Evolutionary conservation across 164 flowering plant species (phyloP).

Genomic region (Vitis cinerea): DNA sequence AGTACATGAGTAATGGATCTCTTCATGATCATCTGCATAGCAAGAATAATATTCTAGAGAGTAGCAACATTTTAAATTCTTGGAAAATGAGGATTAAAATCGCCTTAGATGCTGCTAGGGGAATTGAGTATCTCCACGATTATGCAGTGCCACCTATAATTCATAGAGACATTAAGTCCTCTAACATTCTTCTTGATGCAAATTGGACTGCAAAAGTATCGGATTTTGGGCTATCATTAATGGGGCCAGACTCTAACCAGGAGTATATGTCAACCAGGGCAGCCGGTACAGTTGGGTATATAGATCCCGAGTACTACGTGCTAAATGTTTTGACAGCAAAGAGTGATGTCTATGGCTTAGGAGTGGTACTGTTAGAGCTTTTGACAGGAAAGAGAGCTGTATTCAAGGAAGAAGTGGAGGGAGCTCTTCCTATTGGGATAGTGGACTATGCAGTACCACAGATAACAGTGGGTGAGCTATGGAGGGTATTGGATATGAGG

Average conservation of each 20-base stretch:
- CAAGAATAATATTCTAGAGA: conserved; percentile 12
- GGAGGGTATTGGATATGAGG: conserved; percentile 21
- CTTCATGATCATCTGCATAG: conserved; percentile 34
- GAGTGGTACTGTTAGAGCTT: conserved; percentile 37
- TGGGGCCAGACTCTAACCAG: conserved; percentile 21
- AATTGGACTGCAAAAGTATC: conserved; percentile 36
- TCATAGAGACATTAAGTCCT: conserved; percentile 42
- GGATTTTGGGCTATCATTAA: conserved; percentile 33
- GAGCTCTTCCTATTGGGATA: conserved; percentile 14
- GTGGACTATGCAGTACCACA: conserved; percentile 21
- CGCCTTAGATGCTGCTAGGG: conserved; percentile 35
- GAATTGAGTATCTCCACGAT: conserved; percentile 36
- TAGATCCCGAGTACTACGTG: conserved; percentile 40
- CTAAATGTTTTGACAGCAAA: conserved; percentile 27
- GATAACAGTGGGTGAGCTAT: conserved; percentile 19
- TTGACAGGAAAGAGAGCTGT: conserved; percentile 36
- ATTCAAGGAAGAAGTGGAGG: conserved; percentile 18
- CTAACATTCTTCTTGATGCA: conserved; percentile 31
- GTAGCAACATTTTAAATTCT: conserved; percentile 21
- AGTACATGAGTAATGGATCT: conserved; percentile 35
- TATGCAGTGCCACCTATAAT: conserved; percentile 40
- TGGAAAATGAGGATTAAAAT: conserved; percentile 36
- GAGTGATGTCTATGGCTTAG: conserved; percentile 38
- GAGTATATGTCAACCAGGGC: conserved; percentile 17
- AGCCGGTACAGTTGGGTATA: conserved; percentile 38